These are phyloP conservation scores for Chaetomiaceae sp. DNA, from an alignment of 2,329 filamentous ascomycete genomes.

Conservation along the genomic window DNA sequence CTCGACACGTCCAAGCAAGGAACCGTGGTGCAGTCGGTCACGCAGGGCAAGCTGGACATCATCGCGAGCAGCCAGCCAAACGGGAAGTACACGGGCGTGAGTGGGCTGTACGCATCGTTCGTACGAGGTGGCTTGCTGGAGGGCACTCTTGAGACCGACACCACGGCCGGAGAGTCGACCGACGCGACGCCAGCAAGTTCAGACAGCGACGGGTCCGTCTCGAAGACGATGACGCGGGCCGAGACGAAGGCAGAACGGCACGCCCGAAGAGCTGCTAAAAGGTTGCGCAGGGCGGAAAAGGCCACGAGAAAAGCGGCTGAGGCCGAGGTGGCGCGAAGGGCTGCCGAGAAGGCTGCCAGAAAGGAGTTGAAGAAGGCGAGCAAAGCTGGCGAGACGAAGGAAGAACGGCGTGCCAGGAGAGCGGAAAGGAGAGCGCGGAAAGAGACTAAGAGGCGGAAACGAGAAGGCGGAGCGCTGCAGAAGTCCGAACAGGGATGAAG, in stretches of 20 bases:
- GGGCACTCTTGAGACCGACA: slow-evolving; percentile 54
- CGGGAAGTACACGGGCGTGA: slow-evolving; percentile 52
- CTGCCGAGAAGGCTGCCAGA: slow-evolving; percentile 28
- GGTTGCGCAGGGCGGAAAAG: slow-evolving; percentile 23
- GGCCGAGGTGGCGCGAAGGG: slow-evolving; percentile 26
- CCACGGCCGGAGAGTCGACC: slow-evolving; percentile 19
- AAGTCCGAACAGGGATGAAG: slow-evolving; percentile 9
- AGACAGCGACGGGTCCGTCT: slow-evolving; percentile 4
- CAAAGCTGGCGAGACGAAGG: slow-evolving; percentile 36
- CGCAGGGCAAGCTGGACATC: slow-evolving; percentile 47
- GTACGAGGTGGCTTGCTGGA: slow-evolving; percentile 72
- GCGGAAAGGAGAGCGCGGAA: slow-evolving; percentile 36
- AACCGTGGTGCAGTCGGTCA: slow-evolving; percentile 50
- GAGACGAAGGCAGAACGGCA: slow-evolving; percentile 33
- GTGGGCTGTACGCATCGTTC: slow-evolving; percentile 75
- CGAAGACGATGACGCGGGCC: slow-evolving; percentile 29
- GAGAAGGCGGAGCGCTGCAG: background rate
- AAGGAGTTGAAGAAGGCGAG: slow-evolving; percentile 30
- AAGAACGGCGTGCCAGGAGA: slow-evolving; percentile 43
- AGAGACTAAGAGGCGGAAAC: slow-evolving; percentile 35
- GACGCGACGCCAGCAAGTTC: slow-evolving; percentile 20
- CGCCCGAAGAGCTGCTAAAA: slow-evolving; percentile 22
- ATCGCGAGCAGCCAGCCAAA: slow-evolving; percentile 42
- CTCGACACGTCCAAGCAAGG: slow-evolving; percentile 59
- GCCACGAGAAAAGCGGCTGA: slow-evolving; percentile 25